These are phyloP conservation scores for Acer saccharum DNA, from an alignment of 345 rosid genomes.

Conservation along the genomic window DNA sequence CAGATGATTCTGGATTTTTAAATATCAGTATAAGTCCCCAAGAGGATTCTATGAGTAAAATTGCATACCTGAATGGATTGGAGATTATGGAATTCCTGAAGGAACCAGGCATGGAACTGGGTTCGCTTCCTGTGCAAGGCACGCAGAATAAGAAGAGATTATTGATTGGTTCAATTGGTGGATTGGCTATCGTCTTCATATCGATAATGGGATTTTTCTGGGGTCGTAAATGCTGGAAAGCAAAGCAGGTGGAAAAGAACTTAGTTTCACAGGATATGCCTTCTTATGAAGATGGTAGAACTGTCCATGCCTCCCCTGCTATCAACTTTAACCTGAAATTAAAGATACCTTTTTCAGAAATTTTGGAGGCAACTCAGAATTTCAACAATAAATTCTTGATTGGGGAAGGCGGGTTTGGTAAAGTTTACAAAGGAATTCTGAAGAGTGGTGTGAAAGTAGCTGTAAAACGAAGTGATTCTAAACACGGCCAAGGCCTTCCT, in stretches of 20 bases:
- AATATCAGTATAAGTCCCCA: slow-evolving; percentile 34
- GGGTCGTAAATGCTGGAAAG: slow-evolving; percentile 26
- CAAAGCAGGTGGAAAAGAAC: slow-evolving; percentile 10
- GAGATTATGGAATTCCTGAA: slow-evolving; percentile 52
- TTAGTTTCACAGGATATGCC: slow-evolving; percentile 13
- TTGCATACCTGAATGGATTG: slow-evolving; percentile 55
- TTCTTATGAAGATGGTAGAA: slow-evolving; percentile 22
- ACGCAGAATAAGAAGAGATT: background rate
- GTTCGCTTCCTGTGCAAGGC: background rate
- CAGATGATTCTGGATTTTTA: slow-evolving; percentile 45
- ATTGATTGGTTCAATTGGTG: background rate
- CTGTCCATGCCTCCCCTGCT: slow-evolving; percentile 18
- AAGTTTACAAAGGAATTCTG: slow-evolving; percentile 42
- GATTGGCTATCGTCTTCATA: background rate
- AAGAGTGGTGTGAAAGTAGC: slow-evolving; percentile 44
- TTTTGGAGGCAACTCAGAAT: slow-evolving; percentile 44
- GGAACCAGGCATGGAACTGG: slow-evolving; percentile 9
- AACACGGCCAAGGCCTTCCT: slow-evolving; percentile 47
- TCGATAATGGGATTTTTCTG: background rate
- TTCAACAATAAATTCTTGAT: slow-evolving; percentile 36
- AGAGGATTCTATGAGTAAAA: background rate
- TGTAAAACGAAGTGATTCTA: slow-evolving; percentile 48
- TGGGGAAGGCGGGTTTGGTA: slow-evolving; percentile 57
- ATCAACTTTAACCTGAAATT: slow-evolving; percentile 36
- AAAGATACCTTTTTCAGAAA: slow-evolving; percentile 41